Conservation (phyloP, 106 monocot genomes). For the Allium cepa region DNA sequence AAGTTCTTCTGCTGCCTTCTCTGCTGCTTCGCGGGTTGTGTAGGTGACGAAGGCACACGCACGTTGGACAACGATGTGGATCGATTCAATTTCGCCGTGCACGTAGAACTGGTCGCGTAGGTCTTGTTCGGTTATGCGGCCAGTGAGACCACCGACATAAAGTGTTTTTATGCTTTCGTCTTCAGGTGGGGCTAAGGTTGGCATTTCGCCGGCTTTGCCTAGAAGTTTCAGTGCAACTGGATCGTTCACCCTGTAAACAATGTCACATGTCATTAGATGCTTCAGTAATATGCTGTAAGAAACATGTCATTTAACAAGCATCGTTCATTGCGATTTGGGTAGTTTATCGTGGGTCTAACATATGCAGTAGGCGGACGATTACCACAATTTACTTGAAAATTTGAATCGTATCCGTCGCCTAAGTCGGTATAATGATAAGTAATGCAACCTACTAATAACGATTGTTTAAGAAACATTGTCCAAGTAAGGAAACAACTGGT, state of each 20-base stretch:
- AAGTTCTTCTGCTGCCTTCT: conserved; percentile 90
- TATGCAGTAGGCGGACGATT: too few relatives aligned
- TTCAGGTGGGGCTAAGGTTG: conserved; percentile 79
- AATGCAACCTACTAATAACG: too few relatives aligned
- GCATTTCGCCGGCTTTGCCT: conserved; percentile 95
- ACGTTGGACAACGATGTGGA: conserved; percentile 88
- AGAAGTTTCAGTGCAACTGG: conserved; percentile 95
- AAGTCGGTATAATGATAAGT: too few relatives aligned
- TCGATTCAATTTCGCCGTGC: conserved; percentile 89
- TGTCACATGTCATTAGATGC: neutral
- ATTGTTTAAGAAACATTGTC: too few relatives aligned
- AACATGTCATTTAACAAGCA: too few relatives aligned
- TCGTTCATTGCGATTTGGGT: too few relatives aligned
- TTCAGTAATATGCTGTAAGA: too few relatives aligned
- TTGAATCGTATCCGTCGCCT: too few relatives aligned
- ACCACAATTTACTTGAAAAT: too few relatives aligned
- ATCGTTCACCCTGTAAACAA: conserved; percentile 44
- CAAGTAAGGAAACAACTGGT: too few relatives aligned
- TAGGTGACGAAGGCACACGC: conserved; percentile 93
- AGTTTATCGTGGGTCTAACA: too few relatives aligned
- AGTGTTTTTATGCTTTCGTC: conserved; percentile 94
- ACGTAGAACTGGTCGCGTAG: conserved; percentile 88
- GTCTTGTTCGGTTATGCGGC: conserved; percentile 80
- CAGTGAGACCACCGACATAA: conserved; percentile 88
- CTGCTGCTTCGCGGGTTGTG: conserved; percentile 83